Evolutionary conservation across 352 stramenopile species (phyloP).

Genomic region (Pythium volutum): DNA sequence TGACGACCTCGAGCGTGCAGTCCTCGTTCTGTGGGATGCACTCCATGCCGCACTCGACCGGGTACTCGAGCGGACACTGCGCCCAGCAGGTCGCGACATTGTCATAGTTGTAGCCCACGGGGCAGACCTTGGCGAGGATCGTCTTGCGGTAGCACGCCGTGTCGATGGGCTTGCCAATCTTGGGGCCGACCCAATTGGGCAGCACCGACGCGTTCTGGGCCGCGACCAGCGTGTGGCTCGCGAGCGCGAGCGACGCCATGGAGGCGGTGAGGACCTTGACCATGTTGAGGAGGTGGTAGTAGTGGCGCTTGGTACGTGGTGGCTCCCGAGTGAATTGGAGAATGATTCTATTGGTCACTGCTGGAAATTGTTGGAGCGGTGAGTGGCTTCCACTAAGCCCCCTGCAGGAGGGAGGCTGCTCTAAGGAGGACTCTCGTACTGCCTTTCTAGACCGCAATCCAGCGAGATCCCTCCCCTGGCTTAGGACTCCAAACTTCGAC

Average conservation of each 20-base stretch:
- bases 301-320: not conserved
- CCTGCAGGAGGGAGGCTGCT: too few relatives aligned
- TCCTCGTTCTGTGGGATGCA: conserved; percentile 70
- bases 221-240: conserved; percentile 9
- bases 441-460: too few relatives aligned
- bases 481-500: too few relatives aligned
- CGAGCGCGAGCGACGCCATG: conserved; percentile 9
- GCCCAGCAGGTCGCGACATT: conserved; percentile 58
- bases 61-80: conserved; percentile 69
- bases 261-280: conserved; percentile 13
- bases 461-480: too few relatives aligned
- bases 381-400: not conserved
- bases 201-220: conserved; percentile 11
- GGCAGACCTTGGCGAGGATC: conserved; percentile 32
- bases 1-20: conserved; percentile 46
- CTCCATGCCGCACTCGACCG: conserved; percentile 63
- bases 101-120: conserved; percentile 44
- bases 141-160: conserved; percentile 54
- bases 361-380: not conserved
- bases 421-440: too few relatives aligned
- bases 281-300: not conserved
- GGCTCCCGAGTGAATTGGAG: conserved; percentile 1
- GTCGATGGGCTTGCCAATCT: conserved; percentile 27
- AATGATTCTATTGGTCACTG: not conserved
- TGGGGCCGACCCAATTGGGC: conserved; percentile 36